phyloP scores from a whole-genome alignment of 225 moss, liverwort and hornwort species.

The Antitrichia curtipendula region DNA sequence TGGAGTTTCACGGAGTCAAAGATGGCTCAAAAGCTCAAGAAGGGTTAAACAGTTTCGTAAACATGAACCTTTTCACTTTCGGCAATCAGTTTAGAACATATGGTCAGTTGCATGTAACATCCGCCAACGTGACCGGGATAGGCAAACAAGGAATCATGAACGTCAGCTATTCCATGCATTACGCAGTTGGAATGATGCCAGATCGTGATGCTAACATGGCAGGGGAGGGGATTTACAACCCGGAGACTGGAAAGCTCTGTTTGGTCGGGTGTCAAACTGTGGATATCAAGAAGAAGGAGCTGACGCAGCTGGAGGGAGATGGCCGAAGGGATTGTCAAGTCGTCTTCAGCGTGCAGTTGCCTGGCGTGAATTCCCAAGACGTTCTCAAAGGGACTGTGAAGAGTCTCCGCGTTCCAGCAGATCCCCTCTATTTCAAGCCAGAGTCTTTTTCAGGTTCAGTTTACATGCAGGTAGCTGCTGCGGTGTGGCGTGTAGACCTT shows the following conservation, averaged over 20 bases:
- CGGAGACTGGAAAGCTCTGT: slow-evolving; percentile 22
- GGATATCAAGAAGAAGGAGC: not conserved
- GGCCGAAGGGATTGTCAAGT: slow-evolving; percentile 22
- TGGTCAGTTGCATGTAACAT: slow-evolving; percentile 18
- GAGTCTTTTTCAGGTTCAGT: slow-evolving; percentile 30
- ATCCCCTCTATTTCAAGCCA: slow-evolving; percentile 16
- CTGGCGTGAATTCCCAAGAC: not conserved
- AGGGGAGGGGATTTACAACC: slow-evolving; percentile 36
- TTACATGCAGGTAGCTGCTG: not conserved
- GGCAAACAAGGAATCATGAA: slow-evolving; percentile 12
- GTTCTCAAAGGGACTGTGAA: slow-evolving; percentile 28
- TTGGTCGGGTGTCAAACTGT: slow-evolving; percentile 26
- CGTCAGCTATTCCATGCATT: slow-evolving; percentile 40
- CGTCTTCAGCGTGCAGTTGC: slow-evolving; percentile 32
- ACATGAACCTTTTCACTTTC: slow-evolving; percentile 31
- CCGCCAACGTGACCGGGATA: slow-evolving; percentile 17
- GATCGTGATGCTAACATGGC: not conserved
- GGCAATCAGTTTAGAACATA: slow-evolving; percentile 24
- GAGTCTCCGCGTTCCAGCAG: slow-evolving; percentile 17
- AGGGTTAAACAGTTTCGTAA: slow-evolving; percentile 11
- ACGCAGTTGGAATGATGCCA: not conserved
- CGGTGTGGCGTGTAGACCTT: slow-evolving; percentile 36
- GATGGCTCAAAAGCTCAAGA: not conserved
- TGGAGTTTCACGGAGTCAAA: slow-evolving; percentile 32
- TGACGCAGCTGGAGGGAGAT: slow-evolving; percentile 9